These are phyloP conservation scores for Gnomoniopsis smithogilvyi DNA, from an alignment of 2,329 filamentous ascomycete species.

Conservation along the genomic window DNA sequence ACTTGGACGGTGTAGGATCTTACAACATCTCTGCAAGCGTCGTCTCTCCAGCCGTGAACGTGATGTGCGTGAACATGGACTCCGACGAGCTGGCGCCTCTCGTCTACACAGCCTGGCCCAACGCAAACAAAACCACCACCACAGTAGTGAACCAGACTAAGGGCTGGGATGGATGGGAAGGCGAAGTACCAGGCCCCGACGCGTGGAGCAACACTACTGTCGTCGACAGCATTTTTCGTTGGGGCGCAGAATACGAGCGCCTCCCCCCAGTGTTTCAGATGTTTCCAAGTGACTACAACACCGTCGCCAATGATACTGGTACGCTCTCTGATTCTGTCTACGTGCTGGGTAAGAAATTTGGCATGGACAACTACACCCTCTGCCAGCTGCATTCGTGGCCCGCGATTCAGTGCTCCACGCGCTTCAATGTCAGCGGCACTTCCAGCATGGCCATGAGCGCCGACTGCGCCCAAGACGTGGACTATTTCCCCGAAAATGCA, in stretches of 20 bases:
- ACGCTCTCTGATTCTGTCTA: slow-evolving; percentile 56
- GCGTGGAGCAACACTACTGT: slow-evolving; percentile 53
- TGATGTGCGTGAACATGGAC: slow-evolving; percentile 67
- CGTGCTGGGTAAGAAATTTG: slow-evolving; percentile 52
- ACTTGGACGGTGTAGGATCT: slow-evolving; percentile 62
- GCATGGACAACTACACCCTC: slow-evolving; percentile 54
- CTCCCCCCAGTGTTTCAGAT: slow-evolving; percentile 50
- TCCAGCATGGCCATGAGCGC: slow-evolving; percentile 58
- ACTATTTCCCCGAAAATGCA: slow-evolving; percentile 6
- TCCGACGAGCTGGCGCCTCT: slow-evolving; percentile 58
- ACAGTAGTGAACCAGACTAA: slow-evolving; percentile 25
- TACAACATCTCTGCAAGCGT: slow-evolving; percentile 68
- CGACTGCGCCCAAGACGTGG: slow-evolving; percentile 44
- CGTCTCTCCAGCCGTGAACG: slow-evolving; percentile 67
- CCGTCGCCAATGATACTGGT: slow-evolving; percentile 54
- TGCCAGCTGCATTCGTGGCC: slow-evolving; percentile 65
- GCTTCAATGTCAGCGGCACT: slow-evolving; percentile 52
- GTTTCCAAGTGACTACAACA: slow-evolving; percentile 63
- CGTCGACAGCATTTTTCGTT: slow-evolving; percentile 69
- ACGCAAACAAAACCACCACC: slow-evolving; percentile 32
- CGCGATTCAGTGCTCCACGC: slow-evolving; percentile 65
- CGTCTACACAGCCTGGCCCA: slow-evolving; percentile 60
- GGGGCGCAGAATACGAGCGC: slow-evolving; percentile 51
- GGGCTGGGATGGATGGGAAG: slow-evolving; percentile 34
- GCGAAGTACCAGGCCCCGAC: slow-evolving; percentile 34